Evolutionary conservation across 441 rosid genomes (phyloP).

Genomic region (Erysimum cheiri): DNA sequence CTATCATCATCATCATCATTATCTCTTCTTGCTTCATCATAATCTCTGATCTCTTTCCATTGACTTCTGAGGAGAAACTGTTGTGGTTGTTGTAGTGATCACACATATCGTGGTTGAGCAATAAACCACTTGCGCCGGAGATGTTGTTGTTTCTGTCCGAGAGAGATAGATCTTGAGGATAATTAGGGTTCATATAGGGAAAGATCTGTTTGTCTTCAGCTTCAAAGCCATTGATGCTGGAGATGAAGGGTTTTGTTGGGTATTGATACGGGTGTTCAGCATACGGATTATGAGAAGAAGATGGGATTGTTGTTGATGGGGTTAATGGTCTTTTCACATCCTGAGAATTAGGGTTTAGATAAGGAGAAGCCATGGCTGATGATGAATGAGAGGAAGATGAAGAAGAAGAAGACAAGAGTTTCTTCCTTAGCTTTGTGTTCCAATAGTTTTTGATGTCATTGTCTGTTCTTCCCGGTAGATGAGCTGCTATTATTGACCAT

Average conservation of each 20-base stretch:
- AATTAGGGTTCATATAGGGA: conserved; percentile 36
- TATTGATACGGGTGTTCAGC: conserved; percentile 44
- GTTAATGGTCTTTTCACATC: conserved; percentile 43
- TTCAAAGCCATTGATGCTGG: conserved; percentile 37
- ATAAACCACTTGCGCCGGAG: conserved; percentile 33
- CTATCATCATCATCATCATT: conserved; percentile 42
- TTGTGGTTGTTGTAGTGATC: conserved; percentile 36
- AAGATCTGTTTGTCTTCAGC: conserved; percentile 44
- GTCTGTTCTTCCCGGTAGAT: conserved; percentile 69
- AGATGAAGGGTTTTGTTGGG: conserved; percentile 47
- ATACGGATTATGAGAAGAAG: conserved; percentile 44
- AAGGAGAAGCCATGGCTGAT: conserved; percentile 35
- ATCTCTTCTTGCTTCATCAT: conserved; percentile 40
- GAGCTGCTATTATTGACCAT: conserved; percentile 74
- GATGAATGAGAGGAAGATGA: conserved; percentile 51
- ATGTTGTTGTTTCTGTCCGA: conserved; percentile 32
- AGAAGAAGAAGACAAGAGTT: conserved; percentile 58
- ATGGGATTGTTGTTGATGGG: conserved; percentile 46
- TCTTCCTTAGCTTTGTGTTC: conserved; percentile 75
- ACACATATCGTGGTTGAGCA: conserved; percentile 34
- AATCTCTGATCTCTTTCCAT: conserved; percentile 38
- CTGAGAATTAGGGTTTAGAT: conserved; percentile 36
- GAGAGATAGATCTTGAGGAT: conserved; percentile 31
- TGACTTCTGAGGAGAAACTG: conserved; percentile 27
- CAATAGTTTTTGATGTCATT: conserved; percentile 69